Percentiles rank a stretch among this genome's conserved stretches.
phyloP scores from a whole-genome alignment of 352 stramenopile species.

The Halophytophthora batemanensis region DNA sequence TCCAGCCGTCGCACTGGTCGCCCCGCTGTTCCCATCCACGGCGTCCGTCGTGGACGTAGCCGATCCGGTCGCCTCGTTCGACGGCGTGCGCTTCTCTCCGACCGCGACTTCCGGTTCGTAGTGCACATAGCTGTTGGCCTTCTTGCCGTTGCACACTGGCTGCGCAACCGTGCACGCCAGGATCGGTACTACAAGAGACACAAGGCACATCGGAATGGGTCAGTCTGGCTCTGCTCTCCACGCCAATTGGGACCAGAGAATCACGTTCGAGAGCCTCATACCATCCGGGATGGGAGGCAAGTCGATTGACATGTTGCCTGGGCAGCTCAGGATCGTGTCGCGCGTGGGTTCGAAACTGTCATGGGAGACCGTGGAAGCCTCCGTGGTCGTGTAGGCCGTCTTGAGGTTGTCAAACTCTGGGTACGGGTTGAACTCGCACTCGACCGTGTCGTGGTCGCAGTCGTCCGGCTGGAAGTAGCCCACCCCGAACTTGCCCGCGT shows the following conservation, averaged over 20 bases:
- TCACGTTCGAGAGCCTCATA: no score
- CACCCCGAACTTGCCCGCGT: conserved; percentile 68
- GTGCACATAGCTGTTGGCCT: conserved; percentile 56
- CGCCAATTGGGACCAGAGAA: background rate
- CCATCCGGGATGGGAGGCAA: conserved; percentile 33
- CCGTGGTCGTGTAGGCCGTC: conserved; percentile 67
- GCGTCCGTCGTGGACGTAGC: conserved; percentile 8
- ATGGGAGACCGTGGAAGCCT: conserved; percentile 45
- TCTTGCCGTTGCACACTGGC: conserved; percentile 50
- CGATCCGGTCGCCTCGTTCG: conserved; percentile 13
- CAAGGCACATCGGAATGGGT: conserved; percentile 1
- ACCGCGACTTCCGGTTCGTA: conserved; percentile 15
- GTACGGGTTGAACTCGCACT: conserved; percentile 63
- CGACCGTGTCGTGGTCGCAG: conserved; percentile 57
- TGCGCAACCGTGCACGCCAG: conserved; percentile 47
- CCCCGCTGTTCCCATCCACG: background rate
- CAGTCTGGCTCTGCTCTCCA: conserved; percentile 10
- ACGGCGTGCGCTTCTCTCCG: conserved; percentile 27
- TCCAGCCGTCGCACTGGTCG: background rate
- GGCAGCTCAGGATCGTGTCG: conserved; percentile 39
- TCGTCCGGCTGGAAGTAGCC: conserved; percentile 68
- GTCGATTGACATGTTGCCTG: conserved; percentile 28
- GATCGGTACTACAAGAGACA: conserved; percentile 25
- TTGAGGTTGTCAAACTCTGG: conserved; percentile 75
- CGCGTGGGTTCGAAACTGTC: conserved; percentile 35